Percentiles rank a stretch among this genome's conserved stretches.
Evolutionary conservation across 1,139 yeast species (phyloP).

Genomic region (Geotrichum restrictum): DNA sequence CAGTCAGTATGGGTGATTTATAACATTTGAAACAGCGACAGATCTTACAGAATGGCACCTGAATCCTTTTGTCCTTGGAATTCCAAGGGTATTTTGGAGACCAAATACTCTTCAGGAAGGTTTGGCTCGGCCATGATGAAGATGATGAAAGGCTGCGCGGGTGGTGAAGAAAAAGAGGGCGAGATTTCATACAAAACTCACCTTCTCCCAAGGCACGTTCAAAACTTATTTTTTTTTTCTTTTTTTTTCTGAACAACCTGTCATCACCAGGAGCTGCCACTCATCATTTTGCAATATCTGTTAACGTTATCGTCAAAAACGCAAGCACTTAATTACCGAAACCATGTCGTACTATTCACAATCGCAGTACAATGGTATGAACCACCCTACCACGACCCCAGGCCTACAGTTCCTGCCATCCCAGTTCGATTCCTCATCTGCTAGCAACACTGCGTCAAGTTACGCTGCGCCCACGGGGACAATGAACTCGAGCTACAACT

Average conservation of each 20-base stretch:
- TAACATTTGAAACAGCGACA: not conserved
- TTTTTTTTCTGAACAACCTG: conserved; percentile 14
- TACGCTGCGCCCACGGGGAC: conserved; percentile 14
- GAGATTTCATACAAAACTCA: not conserved
- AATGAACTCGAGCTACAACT: conserved; percentile 9
- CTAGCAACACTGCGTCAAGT: conserved; percentile 13
- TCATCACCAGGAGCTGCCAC: too few species aligned
- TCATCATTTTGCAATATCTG: too few species aligned
- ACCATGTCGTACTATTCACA: conserved; percentile 18
- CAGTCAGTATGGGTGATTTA: not conserved
- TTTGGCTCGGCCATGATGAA: conserved; percentile 5
- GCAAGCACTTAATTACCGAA: not conserved
- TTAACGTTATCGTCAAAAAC: too few species aligned
- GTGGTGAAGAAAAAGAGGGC: not conserved
- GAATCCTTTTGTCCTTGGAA: conserved; percentile 10
- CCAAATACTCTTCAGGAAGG: conserved; percentile 7
- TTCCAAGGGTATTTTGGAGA: conserved; percentile 14
- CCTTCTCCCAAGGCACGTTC: not conserved
- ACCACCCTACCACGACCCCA: conserved; percentile 1
- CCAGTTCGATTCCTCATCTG: conserved; percentile 23
- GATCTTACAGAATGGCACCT: conserved; percentile 13
- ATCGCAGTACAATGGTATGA: conserved; percentile 5
- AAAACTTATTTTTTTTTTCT: not conserved
- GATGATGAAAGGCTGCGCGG: not conserved
- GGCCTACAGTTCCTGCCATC: conserved; percentile 28